Evolutionary conservation across 495 filamentous ascomycete genomes (phyloP).

Genomic region (Penicillium cataractarum): DNA sequence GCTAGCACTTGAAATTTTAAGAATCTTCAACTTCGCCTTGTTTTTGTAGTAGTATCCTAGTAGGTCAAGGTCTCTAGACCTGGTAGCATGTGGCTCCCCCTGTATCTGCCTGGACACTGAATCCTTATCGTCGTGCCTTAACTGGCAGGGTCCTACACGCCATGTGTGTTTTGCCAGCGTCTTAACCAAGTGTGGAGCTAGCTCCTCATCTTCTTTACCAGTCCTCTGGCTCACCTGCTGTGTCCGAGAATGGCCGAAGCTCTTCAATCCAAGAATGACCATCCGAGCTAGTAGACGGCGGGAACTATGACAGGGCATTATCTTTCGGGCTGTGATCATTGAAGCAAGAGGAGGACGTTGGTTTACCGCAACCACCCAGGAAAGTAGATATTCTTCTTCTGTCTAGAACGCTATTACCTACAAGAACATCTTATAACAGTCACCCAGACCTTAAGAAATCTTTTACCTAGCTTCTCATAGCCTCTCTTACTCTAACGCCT

Average conservation of each 20-base stretch:
- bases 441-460: too few species aligned
- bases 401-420: too few species aligned
- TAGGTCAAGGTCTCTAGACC: neutral
- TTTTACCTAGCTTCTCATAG: too few species aligned
- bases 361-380: too few species aligned
- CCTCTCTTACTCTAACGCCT: too few species aligned
- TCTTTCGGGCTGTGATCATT: too few species aligned
- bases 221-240: neutral
- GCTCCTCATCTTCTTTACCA: neutral
- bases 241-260: neutral
- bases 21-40: slow-evolving; percentile 6
- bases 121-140: neutral
- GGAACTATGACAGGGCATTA: neutral
- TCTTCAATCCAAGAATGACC: neutral
- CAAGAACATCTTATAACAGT: too few species aligned
- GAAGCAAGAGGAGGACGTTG: too few species aligned
- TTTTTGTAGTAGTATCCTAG: neutral
- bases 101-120: neutral
- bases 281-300: neutral
- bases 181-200: neutral
- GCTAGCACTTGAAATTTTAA: slow-evolving; percentile 20
- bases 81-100: neutral
- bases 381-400: too few species aligned
- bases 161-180: neutral
- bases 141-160: neutral